Percentiles rank a stretch among this genome's conserved stretches.
Conservation (phyloP, 305 asterid genomes). For the Solanum hybrid region DNA sequence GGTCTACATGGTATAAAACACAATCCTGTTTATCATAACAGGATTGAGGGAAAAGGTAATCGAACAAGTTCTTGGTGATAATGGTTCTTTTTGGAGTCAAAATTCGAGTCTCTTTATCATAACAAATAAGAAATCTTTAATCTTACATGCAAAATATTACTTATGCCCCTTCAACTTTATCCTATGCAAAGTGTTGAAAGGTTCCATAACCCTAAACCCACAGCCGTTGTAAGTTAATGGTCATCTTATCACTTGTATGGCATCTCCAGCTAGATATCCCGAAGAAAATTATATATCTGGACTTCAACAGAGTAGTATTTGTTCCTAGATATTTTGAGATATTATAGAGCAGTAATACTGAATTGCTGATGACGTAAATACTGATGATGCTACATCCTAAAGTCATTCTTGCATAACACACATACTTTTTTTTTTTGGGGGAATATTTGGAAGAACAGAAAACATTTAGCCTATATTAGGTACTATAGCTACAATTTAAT, state of each 20-base stretch:
- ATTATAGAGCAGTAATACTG: neutral
- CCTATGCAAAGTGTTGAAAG: neutral
- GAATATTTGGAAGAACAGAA: neutral
- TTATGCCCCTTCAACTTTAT: neutral
- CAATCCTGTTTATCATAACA: no score
- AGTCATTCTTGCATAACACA: neutral
- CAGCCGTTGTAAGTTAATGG: neutral
- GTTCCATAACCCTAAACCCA: neutral
- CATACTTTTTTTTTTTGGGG: neutral
- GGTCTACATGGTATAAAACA: neutral
- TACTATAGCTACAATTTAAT: no score
- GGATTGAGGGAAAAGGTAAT: neutral
- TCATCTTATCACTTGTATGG: neutral
- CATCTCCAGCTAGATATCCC: neutral
- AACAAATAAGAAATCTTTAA: neutral
- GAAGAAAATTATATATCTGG: neutral
- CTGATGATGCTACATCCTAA: neutral
- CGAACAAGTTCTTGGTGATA: neutral
- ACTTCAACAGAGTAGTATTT: neutral
- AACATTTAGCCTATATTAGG: neutral
- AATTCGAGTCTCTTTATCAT: neutral
- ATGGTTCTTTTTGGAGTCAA: neutral
- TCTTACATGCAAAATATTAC: neutral
- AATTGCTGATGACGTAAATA: neutral
- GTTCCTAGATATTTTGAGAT: neutral